Base-by-base conservation (phyloP, 495 filamentous ascomycete species). In the Lophiostoma macrostomum region DNA sequence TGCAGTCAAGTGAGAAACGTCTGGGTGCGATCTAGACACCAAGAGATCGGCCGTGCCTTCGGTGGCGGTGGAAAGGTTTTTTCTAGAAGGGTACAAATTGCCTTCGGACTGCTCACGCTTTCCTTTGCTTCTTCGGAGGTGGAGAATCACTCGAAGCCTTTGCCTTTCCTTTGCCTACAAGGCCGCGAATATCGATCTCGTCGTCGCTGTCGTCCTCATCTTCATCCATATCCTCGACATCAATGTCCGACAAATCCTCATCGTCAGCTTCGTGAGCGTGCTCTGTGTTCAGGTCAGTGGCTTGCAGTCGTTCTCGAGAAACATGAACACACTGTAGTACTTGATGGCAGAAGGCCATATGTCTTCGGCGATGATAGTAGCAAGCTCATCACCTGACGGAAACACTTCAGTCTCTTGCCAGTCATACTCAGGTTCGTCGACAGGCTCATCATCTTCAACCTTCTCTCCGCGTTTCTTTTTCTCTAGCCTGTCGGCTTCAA, bases 291-390 rank as follows among this genome's bases (percentile, higher is more conserved):
- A 14, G 14, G 35, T 56, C 31, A 60, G 25, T 31, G n/a, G 60
- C 41, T 14, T 10, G 10, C 20, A 2, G 30, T 37, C 19, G 38
- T 6, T 13, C 19, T 20, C 4, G 5, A 3, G 13, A 23, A 20
- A 24, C 3, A 37, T 48, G 11, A 37, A 48, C 87, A 69, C 72
- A 95, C 90, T 86, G 68, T 91, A 97, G 67, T 90, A 90, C 66
- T 88, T 91, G 64, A 94, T 78, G 22, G 91, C 91, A 44, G 82
- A 78, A 22, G 88, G 85, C 82, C 84, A 97, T 39, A 96, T 73
- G 54, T 96, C 90, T 55, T 96, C 91, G 18, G 86, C 80, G 57
- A 96, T 71, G 23, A 82, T 72, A 48, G 91, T 75, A 16, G 90
- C 90, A 13, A 96, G 57, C 52, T 88, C 82, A 46, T 93, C 88